Conservation (phyloP, 2,329 filamentous ascomycete species). For the Harringtonia lauricola region DNA sequence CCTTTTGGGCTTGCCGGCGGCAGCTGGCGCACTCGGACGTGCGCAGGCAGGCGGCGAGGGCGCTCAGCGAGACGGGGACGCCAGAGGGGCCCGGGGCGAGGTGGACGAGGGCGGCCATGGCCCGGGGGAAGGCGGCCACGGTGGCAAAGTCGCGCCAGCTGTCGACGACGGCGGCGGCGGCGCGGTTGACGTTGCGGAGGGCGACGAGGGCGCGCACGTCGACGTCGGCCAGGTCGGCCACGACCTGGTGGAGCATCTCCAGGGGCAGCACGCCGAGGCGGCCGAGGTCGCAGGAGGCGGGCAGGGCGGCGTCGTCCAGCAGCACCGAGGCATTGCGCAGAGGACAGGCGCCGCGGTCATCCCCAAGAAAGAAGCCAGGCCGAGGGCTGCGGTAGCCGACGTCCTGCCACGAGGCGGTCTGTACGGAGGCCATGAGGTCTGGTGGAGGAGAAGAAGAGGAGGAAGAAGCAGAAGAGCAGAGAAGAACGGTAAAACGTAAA, state of each 20-base stretch:
- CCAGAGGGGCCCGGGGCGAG: conserved; percentile 1
- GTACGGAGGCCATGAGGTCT: background rate
- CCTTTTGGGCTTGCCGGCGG: background rate
- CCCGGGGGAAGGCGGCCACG: conserved; percentile 10
- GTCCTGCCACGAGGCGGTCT: conserved; percentile 8
- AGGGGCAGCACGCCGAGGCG: conserved; percentile 6
- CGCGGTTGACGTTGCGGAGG: conserved; percentile 10
- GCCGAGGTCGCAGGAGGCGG: conserved; percentile 7
- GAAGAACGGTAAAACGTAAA: background rate
- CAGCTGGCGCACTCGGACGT: conserved; percentile 9
- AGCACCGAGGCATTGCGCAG: conserved; percentile 6
- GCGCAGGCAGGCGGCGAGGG: conserved; percentile 9
- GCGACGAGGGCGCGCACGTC: conserved; percentile 8
- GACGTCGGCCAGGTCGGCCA: conserved; percentile 5
- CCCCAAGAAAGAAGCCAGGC: conserved; percentile 12
- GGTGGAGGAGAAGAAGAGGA: background rate
- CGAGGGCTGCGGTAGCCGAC: conserved; percentile 10
- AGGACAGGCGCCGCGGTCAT: conserved; percentile 4
- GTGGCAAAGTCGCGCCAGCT: conserved; percentile 9
- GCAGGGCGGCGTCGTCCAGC: background rate
- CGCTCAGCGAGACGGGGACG: conserved; percentile 1
- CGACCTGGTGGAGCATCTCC: conserved; percentile 9
- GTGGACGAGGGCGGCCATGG: conserved; percentile 7
- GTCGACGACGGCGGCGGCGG: conserved; percentile 6
- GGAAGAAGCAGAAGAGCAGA: background rate